Percentiles rank a stretch among this genome's conserved stretches.
Conservation (phyloP, 768 basidiomycete genomes). For the Suillus cothurnatus region DNA sequence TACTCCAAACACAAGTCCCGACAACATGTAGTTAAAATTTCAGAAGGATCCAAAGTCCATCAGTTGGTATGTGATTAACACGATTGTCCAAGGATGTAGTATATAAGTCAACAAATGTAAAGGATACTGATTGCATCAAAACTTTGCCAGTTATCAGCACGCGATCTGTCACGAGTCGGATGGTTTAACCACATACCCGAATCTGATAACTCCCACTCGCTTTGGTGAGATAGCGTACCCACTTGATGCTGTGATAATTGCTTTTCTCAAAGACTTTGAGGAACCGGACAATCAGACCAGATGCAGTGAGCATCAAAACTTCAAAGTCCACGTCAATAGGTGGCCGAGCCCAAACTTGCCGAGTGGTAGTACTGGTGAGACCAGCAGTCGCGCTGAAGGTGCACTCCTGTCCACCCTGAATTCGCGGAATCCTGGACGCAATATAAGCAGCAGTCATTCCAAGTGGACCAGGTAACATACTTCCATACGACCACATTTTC, state of each 20-base stretch:
- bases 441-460: slow-evolving; percentile 11
- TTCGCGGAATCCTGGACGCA: slow-evolving; percentile 75
- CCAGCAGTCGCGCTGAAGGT: slow-evolving; percentile 82
- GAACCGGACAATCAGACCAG: slow-evolving; percentile 94
- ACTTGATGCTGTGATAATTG: slow-evolving; percentile 93
- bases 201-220: slow-evolving; percentile 94
- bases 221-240: slow-evolving; percentile 94
- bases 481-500: slow-evolving; percentile 99
- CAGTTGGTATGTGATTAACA: slow-evolving; percentile 27
- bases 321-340: slow-evolving; percentile 99
- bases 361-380: slow-evolving; percentile 84
- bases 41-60: slow-evolving; percentile 10
- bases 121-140: slow-evolving; percentile 27
- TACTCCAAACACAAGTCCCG: slow-evolving; percentile 7
- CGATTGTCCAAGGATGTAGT: slow-evolving; percentile 11
- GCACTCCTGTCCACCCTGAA: slow-evolving; percentile 92
- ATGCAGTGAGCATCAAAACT: slow-evolving; percentile 98
- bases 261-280: slow-evolving; percentile 97
- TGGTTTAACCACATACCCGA: slow-evolving; percentile 58
- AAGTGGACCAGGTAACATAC: slow-evolving; percentile 50
- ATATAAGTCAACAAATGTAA: slow-evolving; percentile 19
- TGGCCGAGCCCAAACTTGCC: slow-evolving; percentile 97
- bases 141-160: slow-evolving; percentile 19
- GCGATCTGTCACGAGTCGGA: neutral
- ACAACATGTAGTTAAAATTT: slow-evolving; percentile 6